Evolutionary conservation across 139 green algal species (phyloP), one percentile per base, ranked within the genome.

Genomic region (Coccomyxa sp.): DNA sequence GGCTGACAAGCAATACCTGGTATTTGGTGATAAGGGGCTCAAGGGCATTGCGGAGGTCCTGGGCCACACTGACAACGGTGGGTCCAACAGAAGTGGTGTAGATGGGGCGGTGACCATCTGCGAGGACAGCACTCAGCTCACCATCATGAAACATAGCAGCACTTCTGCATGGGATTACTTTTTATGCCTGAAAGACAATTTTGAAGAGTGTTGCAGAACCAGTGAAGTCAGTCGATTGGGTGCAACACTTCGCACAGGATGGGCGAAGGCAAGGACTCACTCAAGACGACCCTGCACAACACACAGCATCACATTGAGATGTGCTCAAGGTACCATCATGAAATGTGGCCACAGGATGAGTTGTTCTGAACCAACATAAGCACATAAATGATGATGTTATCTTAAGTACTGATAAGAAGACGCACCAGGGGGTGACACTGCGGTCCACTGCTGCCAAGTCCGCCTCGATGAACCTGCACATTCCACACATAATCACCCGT

Each of bases 61-160:
- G 45, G 9, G 88, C 83, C 51, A 93, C 91, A 0, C 77, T 78
- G 74, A 83, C 82, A 87, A 93, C 90, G 25, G 86, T 85, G 57
- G 85, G 80, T 66, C 88, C 83, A 27, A 83, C 90, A 58, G 85
- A 90, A 51, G 60, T 77, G n/a, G 92, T 83, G 86, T 94, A 93
- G 30, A 93, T 86, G 30, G 92, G 92, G 4, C 92, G 85, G 88
- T 95, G 92, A 11, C 88, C 89, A 71, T 71, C 63, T 71, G 63
- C 63, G 10, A 71, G 18, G 1, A 71, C 63, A 21, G 63, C 18
- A 9, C 63, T 51, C 38, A 51, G 38, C 7, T 51, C 7, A 51
- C 7, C 3, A 51, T 51, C 38, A 51, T 3, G 38, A 51, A 51
- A 51, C 38, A 51, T 51, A 51, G 38, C 7, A 51, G 38, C 38